Conservation (phyloP, 176 grass and related monocot species). For the Chrysopogon serrulatus region DNA sequence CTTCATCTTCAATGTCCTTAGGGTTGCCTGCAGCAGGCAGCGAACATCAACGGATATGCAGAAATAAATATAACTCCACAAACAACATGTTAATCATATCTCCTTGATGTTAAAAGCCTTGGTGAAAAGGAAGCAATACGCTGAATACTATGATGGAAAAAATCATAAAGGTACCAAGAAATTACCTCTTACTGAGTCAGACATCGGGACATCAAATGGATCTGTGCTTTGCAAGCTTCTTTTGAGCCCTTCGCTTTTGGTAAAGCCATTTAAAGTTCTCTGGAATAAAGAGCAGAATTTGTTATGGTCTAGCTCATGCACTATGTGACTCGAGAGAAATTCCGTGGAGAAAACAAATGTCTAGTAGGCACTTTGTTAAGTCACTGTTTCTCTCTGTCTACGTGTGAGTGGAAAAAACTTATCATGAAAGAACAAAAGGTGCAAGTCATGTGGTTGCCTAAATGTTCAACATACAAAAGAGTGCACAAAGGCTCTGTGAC, state of each 20-base stretch:
- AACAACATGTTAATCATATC: conserved; percentile 5
- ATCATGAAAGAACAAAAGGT: not conserved
- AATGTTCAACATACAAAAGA: conserved; percentile 27
- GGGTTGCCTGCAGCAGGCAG: conserved; percentile 41
- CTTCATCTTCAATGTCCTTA: conserved; percentile 95
- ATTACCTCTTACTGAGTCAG: conserved; percentile 65
- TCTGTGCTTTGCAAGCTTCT: conserved; percentile 91
- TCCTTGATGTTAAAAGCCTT: conserved; percentile 7
- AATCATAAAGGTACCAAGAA: conserved; percentile 14
- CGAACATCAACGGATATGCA: conserved; percentile 27
- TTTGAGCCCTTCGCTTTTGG: conserved; percentile 87
- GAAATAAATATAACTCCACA: conserved; percentile 16
- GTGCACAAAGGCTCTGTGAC: conserved; percentile 12
- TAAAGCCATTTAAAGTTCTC: conserved; percentile 63
- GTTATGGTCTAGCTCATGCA: conserved; percentile 16
- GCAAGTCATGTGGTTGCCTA: not conserved
- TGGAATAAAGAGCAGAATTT: conserved; percentile 43
- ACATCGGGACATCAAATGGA: conserved; percentile 73
- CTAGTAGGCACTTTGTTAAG: too few species aligned
- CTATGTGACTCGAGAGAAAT: not conserved
- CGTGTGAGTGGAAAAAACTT: not conserved
- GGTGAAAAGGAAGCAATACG: conserved; percentile 12
- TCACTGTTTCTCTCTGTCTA: not conserved
- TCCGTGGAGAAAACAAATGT: not conserved
- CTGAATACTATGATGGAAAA: not conserved